Conservation (phyloP, 305 asterid species). For the Plantago coronopus region DNA sequence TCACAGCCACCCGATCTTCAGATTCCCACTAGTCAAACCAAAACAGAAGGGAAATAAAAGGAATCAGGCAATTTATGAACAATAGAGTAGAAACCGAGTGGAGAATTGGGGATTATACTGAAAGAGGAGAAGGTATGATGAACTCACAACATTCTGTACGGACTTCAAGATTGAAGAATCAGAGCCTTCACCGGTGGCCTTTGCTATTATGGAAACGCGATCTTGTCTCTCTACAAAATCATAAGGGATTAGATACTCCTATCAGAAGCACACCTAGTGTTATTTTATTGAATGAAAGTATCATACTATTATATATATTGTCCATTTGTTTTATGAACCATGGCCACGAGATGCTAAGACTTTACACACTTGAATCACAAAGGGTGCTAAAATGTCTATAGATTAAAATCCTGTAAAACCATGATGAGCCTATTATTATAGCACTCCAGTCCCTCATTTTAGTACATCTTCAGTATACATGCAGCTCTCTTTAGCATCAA, state of each 20-base stretch:
- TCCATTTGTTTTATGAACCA: no score
- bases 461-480: background rate
- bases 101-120: background rate
- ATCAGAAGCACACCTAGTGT: slow-evolving; percentile 1
- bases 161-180: slow-evolving; percentile 46
- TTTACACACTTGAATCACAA: no score
- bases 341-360: background rate
- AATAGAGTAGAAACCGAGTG: background rate
- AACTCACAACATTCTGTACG: slow-evolving; percentile 45
- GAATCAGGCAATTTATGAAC: background rate
- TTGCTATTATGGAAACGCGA: slow-evolving; percentile 28
- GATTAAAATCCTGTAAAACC: background rate
- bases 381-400: background rate
- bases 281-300: background rate
- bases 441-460: background rate
- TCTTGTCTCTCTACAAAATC: slow-evolving; percentile 29
- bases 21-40: slow-evolving; percentile 68
- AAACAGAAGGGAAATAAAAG: background rate
- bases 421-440: background rate
- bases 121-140: slow-evolving; percentile 2
- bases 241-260: slow-evolving; percentile 8
- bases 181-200: slow-evolving; percentile 46
- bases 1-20: slow-evolving; percentile 76
- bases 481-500: no score
- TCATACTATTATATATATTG: background rate